Conservation (phyloP, 176 grass and related monocot species). For the Puccinellia tenuiflora region DNA sequence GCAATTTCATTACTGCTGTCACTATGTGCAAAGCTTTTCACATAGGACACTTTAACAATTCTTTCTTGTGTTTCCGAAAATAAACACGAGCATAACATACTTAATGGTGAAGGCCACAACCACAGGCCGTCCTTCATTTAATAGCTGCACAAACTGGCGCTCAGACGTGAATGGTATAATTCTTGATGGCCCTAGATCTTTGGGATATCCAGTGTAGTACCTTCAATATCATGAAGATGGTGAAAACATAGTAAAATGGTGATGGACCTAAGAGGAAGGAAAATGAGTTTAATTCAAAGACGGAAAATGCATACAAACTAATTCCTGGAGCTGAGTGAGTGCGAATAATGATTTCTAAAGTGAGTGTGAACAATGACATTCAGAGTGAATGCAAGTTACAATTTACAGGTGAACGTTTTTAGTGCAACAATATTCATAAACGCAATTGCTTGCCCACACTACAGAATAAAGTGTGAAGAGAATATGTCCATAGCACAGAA, state of each 20-base stretch:
- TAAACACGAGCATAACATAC: constrained; percentile 29
- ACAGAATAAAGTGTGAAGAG: neutral
- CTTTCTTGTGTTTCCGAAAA: constrained; percentile 4
- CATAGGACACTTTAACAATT: neutral
- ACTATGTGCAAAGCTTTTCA: neutral
- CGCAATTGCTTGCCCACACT: neutral
- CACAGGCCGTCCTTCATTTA: constrained; percentile 81
- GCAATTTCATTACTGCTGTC: constrained; percentile 10
- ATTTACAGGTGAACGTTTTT: neutral
- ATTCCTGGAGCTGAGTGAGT: neutral
- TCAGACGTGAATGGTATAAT: constrained; percentile 87
- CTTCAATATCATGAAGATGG: constrained; percentile 35
- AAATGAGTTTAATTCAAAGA: neutral
- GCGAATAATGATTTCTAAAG: neutral
- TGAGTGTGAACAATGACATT: neutral
- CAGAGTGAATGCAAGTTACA: neutral
- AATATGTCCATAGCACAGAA: neutral
- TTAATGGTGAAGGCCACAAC: constrained; percentile 93
- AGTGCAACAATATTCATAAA: neutral
- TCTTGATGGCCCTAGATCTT: constrained; percentile 72
- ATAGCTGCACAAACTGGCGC: constrained; percentile 73
- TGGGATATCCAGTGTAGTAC: constrained; percentile 95
- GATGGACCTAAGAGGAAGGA: neutral
- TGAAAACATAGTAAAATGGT: neutral
- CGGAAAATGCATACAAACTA: neutral